Evolutionary conservation across 2,329 filamentous ascomycete species (phyloP), one percentile per base, ranked within the genome.

Genomic region (Colletotrichum ledebouriae): DNA sequence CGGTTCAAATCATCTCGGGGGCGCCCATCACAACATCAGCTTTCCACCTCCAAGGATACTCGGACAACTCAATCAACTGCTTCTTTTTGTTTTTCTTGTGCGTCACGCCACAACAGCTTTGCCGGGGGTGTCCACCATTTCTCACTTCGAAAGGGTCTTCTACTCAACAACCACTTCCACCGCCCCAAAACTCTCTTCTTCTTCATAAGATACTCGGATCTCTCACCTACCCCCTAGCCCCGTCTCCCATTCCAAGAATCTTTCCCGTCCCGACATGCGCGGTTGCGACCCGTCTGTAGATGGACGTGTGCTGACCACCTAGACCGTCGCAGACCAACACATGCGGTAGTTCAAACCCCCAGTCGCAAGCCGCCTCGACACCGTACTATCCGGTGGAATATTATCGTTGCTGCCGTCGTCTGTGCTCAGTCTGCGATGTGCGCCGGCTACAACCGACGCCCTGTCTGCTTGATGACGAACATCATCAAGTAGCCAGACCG

Each of bases 101-200:
- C 69, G 55, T 67, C 67, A 67, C 67, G 59, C 67, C 70, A 61
- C 67, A 65, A 68, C 63, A 70, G 55, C 67, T 69, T 63, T 67
- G 70, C 67, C 67, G 57, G 49, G 29, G 49, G 62, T 61, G 62
- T 67, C 63, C 62, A 67, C 67, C 67, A 60, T 62, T 59, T 59
- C 50, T 59, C 63, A 63, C 70, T 67, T 67, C 67, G 39, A 63
- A 52, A 61, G 59, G 67, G 67, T 62, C 59, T 67, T 67, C 69
- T 63, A 70, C 67, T 70, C 70, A 67, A 67, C 67, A 67, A 70
- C 70, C 70, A 71, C 70, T 70, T 71, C 67, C 70, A 70, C 69
- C 55, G 67, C 67, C 69, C 65, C 69, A 69, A 70, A 69, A 69
- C 59, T 70, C 59, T 69, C 64, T 58, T 62, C 59, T 68, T 68